Percentiles rank a stretch among this genome's conserved stretches.
Evolutionary conservation across 106 monocot genomes (phyloP).

Genomic region (Acanthochlamys bracteata): DNA sequence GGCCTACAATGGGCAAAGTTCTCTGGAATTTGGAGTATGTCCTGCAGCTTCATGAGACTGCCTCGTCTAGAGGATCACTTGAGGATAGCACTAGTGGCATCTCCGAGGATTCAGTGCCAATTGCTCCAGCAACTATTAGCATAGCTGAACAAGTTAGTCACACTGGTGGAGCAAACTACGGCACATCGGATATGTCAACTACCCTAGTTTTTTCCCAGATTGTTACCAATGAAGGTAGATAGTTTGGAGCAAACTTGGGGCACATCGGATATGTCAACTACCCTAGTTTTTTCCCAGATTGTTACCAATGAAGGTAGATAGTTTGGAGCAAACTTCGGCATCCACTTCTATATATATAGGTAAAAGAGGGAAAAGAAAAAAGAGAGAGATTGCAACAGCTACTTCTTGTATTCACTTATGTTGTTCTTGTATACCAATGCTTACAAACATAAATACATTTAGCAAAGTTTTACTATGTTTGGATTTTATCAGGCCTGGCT

Average conservation of each 20-base stretch:
- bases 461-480: no score
- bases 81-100: conserved; percentile 1
- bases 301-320: conserved; percentile 3
- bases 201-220: neutral
- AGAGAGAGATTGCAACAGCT: no score
- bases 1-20: conserved; percentile 23
- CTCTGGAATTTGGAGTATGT: conserved; percentile 25
- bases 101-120: neutral
- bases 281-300: neutral
- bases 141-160: neutral
- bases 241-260: neutral
- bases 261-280: neutral
- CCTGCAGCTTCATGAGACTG: conserved; percentile 10
- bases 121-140: neutral
- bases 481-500: no score
- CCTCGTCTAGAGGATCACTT: neutral
- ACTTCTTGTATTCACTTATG: no score
- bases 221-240: conserved; percentile 1
- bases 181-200: neutral
- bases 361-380: no score
- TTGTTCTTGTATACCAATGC: no score
- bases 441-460: no score
- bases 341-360: no score
- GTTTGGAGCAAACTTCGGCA: neutral
- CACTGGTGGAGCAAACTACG: neutral